Base-by-base conservation (phyloP, 2,329 filamentous ascomycete genomes). In the Pyrenochaeta sp. region DNA sequence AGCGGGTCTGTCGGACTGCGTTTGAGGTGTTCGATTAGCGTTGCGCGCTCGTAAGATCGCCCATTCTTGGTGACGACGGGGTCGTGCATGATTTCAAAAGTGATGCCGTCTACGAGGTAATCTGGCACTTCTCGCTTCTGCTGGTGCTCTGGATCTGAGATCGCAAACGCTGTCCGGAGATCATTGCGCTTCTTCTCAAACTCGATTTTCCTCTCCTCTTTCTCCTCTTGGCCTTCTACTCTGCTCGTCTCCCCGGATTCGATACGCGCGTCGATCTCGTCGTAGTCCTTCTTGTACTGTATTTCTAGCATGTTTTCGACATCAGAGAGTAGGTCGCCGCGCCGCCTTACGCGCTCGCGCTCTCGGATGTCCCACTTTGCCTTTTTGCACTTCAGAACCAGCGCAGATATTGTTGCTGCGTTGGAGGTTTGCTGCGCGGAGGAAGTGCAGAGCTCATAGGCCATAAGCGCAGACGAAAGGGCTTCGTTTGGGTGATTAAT, bases 21-120 rank as follows among this genome's bases (percentile, higher is more conserved):
- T 66, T 90, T 89, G 21, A 99, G 81, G 71, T 97, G 92, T 75
- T 96, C 92, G 69, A 92, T 82, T 56, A 99, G 89, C 14, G 90
- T 90, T 0, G 90, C 83, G 36, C 94, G 85, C 74, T 98, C 95
- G 73, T 97, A 99, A 1, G 90, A 95, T 60, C 93, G 90, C 11
- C 95, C 95, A 1, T 90, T 93, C 68, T 90, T 92, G 1, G 91
- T 94, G 2, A 82, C 77, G 0, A 82, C 88, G 81, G 75, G 90
- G 67, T 92, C 90, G 30, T 89, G 79, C 87, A 92, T 90, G 54
- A 92, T 82, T 39, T 83, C 82, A 63, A 92, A 92, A 7, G 83
- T 87, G 32, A 92, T 92, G 54, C 90, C 89, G 70, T 94, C 90
- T 37, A 94, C 83, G 1, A 86, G 81, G 82, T 90, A 92, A 57